Conservation (phyloP, 495 filamentous ascomycete species). For the Neurospora intermedia region DNA sequence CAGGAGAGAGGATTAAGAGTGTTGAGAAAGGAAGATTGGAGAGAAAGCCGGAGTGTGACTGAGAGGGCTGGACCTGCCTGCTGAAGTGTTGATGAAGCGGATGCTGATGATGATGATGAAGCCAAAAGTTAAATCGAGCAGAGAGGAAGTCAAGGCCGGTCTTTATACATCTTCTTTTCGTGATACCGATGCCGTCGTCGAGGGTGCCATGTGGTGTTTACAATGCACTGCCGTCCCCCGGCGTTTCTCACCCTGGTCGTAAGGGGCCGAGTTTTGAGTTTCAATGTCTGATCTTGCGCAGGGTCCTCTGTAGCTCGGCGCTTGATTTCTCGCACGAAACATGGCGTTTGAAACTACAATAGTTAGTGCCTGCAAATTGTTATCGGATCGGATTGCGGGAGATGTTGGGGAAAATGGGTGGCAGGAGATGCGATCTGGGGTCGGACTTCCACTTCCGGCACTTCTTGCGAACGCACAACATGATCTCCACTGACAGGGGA, state of each 20-base stretch:
- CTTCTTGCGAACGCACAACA: neutral
- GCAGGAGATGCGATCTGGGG: neutral
- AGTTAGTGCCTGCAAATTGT: neutral
- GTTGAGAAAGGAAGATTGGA: neutral
- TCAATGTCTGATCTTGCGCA: neutral
- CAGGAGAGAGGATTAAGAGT: constrained; percentile 10
- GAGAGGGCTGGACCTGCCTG: neutral
- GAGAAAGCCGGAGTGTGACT: neutral
- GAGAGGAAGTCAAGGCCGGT: neutral
- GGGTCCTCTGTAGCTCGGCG: neutral
- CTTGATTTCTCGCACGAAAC: neutral
- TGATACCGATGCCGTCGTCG: neutral
- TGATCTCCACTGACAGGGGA: neutral
- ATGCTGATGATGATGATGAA: neutral
- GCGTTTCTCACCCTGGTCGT: neutral
- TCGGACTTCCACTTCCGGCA: neutral
- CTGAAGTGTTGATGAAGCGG: neutral
- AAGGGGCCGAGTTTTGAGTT: neutral
- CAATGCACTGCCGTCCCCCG: neutral
- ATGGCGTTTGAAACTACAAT: neutral
- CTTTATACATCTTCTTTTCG: neutral
- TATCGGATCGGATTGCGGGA: neutral
- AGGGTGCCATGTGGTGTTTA: neutral
- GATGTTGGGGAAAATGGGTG: neutral
- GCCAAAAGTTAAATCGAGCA: neutral